Conservation (phyloP, 257 asterid genomes). For the Solanum etuberosum region DNA sequence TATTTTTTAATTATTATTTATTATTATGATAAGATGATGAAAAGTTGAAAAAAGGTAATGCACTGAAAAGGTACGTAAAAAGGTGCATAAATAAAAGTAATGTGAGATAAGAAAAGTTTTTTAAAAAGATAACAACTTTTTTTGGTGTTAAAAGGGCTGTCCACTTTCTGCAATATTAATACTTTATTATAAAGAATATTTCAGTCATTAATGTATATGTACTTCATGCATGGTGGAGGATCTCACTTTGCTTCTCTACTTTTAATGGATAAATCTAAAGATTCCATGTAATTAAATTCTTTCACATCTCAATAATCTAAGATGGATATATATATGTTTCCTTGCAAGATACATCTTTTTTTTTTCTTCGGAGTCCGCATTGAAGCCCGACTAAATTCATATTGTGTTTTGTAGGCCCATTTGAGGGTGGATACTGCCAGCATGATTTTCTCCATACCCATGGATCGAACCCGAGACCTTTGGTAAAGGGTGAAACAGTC, state of each 20-base stretch:
- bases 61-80: not conserved
- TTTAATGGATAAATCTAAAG: constrained; percentile 45
- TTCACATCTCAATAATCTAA: constrained; percentile 11
- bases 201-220: not conserved
- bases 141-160: constrained; percentile 84
- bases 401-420: rapidly evolving
- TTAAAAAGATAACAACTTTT: constrained; percentile 41
- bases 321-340: not conserved
- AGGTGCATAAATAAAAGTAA: constrained; percentile 47
- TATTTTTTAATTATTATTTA: not conserved
- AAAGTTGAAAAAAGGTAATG: not conserved
- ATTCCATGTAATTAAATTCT: constrained; percentile 22
- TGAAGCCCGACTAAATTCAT: rapidly evolving
- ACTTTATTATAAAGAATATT: not conserved
- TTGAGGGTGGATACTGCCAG: not conserved
- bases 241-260: constrained; percentile 44
- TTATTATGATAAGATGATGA: not conserved
- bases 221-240: constrained; percentile 32
- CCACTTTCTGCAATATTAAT: constrained; percentile 69
- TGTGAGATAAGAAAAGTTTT: constrained; percentile 13
- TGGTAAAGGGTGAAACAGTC: too few relatives aligned
- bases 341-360: too few relatives aligned
- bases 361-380: too few relatives aligned
- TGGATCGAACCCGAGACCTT: too few relatives aligned
- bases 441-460: too few relatives aligned